Conservation (phyloP, 108 stramenopile species). For the Pseudonitzschia delicatissima region DNA sequence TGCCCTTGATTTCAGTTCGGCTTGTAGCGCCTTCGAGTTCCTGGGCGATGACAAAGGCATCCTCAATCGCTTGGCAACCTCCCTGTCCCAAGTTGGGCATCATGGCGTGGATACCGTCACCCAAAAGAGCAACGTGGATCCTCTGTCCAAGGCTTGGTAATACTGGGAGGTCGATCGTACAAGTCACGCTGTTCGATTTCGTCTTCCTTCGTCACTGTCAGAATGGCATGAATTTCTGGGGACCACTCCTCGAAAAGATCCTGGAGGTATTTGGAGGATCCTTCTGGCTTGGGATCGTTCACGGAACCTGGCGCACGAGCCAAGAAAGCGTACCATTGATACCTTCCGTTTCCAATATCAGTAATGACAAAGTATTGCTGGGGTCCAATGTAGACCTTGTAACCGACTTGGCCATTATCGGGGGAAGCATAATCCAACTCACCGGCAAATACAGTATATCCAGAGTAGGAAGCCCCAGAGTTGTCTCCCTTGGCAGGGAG, state of each 20-base stretch:
- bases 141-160: conserved; percentile 55
- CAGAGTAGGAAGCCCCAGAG: conserved; percentile 58
- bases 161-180: conserved; percentile 75
- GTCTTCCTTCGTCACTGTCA: conserved; percentile 57
- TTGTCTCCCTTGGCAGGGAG: conserved; percentile 44
- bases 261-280: conserved; percentile 48
- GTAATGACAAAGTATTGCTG: conserved; percentile 74
- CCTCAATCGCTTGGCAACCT: conserved; percentile 80
- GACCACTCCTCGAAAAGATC: conserved; percentile 63
- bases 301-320: conserved; percentile 53
- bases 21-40: conserved; percentile 43
- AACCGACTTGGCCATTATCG: conserved; percentile 68
- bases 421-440: conserved; percentile 56
- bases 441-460: conserved; percentile 78
- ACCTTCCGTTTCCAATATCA: conserved; percentile 71
- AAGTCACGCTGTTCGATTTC: conserved; percentile 78
- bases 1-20: conserved; percentile 32
- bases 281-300: conserved; percentile 54
- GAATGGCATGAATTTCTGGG: conserved; percentile 58
- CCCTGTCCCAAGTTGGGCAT: conserved; percentile 80
- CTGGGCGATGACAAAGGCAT: conserved; percentile 61
- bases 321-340: conserved; percentile 83
- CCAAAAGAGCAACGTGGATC: conserved; percentile 63
- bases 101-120: conserved; percentile 74
- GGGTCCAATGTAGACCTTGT: conserved; percentile 86